Percentiles rank a stretch among this genome's conserved stretches.
Conservation (phyloP, 441 rosid genomes). For the Erysimum cheiri region DNA sequence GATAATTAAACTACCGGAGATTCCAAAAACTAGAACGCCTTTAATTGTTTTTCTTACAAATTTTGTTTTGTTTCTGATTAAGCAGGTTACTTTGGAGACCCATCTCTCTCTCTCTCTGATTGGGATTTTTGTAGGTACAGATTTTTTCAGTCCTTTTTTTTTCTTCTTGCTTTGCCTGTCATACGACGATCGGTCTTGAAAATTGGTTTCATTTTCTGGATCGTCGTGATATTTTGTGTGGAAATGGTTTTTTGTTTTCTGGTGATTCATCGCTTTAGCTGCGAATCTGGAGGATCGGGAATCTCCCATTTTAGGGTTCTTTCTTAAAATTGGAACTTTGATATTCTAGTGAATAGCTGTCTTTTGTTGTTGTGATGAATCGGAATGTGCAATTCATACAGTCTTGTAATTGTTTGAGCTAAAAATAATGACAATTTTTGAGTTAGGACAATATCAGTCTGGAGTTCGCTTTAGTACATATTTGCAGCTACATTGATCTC, state of each 20-base stretch:
- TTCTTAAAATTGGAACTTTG: neutral
- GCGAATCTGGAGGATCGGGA: conserved; percentile 26
- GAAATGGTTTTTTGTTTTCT: neutral
- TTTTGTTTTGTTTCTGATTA: neutral
- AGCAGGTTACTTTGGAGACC: conserved; percentile 30
- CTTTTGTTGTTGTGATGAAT: conserved; percentile 4
- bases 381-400: conserved; percentile 1
- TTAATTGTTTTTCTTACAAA: neutral
- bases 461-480: neutral
- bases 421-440: neutral
- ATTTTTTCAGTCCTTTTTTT: neutral
- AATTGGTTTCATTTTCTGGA: conserved; percentile 30
- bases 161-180: neutral
- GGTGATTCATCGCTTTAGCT: conserved; percentile 25
- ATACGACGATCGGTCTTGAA: conserved; percentile 25
- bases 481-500: conserved; percentile 17
- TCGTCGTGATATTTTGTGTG: conserved; percentile 10
- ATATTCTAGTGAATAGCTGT: neutral
- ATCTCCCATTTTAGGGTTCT: conserved; percentile 8
- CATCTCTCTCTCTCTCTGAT: conserved; percentile 13
- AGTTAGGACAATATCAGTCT: neutral
- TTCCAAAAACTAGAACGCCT: neutral
- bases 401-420: conserved; percentile 3
- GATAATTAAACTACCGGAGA: neutral
- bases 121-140: conserved; percentile 23